A percentile compares a stretch with the other conserved stretches of the same genome.
Evolutionary conservation across 208 protist species (phyloP).

Genomic region (Tritrichomonas foetus): DNA sequence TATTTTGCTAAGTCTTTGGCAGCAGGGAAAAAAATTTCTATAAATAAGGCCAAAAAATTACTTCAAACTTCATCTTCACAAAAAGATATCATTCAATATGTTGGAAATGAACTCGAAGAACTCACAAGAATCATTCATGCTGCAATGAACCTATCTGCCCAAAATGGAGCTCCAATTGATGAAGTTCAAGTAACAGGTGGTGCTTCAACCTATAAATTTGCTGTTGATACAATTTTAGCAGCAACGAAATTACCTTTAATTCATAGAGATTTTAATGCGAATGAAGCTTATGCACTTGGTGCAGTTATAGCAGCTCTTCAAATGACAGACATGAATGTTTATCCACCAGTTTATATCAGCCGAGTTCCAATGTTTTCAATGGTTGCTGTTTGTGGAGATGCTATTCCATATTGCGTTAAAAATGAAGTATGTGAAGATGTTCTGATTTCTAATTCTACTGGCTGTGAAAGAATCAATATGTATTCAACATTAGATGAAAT

Average conservation of each 20-base stretch:
- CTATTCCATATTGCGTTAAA: too few species aligned
- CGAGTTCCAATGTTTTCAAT: too few species aligned
- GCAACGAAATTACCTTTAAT: neutral
- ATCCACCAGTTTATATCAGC: too few species aligned
- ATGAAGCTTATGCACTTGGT: neutral
- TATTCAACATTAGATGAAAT: neutral
- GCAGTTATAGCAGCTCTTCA: neutral
- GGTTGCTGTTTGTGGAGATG: too few species aligned
- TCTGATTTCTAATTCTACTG: neutral
- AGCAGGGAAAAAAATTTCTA: neutral
- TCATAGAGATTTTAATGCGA: neutral
- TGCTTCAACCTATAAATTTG: neutral
- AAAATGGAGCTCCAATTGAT: neutral
- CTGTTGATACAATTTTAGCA: neutral
- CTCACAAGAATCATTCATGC: too few species aligned
- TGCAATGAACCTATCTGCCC: neutral
- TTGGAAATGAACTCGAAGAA: neutral
- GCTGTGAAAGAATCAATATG: neutral
- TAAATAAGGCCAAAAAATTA: neutral
- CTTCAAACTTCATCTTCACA: too few species aligned
- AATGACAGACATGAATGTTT: too few species aligned
- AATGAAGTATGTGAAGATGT: neutral
- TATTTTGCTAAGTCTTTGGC: neutral
- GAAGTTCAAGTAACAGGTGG: neutral
- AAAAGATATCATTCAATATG: neutral